A percentile compares a stretch with the other conserved stretches of the same genome.
Conservation (phyloP, 2,329 filamentous ascomycete genomes). For the Penicillium brasilianum region DNA sequence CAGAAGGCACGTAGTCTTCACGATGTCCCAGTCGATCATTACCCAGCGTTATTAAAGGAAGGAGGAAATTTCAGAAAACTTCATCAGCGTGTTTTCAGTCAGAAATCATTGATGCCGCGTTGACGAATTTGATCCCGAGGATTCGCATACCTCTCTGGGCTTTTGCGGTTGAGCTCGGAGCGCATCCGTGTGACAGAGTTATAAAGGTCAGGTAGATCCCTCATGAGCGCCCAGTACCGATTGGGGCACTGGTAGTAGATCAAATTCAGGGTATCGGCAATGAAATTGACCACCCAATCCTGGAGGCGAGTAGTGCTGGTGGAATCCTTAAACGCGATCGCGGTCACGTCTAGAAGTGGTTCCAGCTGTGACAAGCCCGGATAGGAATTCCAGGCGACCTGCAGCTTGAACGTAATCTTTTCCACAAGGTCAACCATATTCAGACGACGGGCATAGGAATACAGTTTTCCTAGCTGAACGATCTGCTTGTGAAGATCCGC, state of each 20-base stretch:
- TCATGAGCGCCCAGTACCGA: constrained; percentile 19
- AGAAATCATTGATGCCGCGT: constrained; percentile 13
- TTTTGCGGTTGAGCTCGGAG: neutral
- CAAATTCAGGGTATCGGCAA: constrained; percentile 23
- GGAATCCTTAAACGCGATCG: neutral
- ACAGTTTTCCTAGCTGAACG: constrained; percentile 18
- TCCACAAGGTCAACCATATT: constrained; percentile 15
- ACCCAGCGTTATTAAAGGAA: neutral
- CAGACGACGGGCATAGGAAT: constrained; percentile 19
- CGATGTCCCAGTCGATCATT: no score
- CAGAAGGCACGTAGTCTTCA: no score
- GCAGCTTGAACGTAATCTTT: constrained; percentile 22
- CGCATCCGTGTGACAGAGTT: constrained; percentile 8
- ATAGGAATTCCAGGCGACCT: constrained; percentile 31
- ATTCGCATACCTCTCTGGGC: constrained; percentile 10
- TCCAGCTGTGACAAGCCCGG: constrained; percentile 19
- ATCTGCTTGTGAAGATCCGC: constrained; percentile 16
- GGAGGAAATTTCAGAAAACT: neutral
- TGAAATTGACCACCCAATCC: constrained; percentile 23
- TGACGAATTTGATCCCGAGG: constrained; percentile 4
- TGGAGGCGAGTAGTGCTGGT: constrained; percentile 12
- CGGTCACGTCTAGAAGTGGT: constrained; percentile 15
- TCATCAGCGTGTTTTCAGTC: neutral
- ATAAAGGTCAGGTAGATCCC: constrained; percentile 4
- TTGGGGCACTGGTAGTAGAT: constrained; percentile 11